A percentile compares a stretch with the other conserved stretches of the same genome.
These are phyloP conservation scores for Chenopodium suecicum DNA, from an alignment of 148 eudicot species.

Conservation along the genomic window DNA sequence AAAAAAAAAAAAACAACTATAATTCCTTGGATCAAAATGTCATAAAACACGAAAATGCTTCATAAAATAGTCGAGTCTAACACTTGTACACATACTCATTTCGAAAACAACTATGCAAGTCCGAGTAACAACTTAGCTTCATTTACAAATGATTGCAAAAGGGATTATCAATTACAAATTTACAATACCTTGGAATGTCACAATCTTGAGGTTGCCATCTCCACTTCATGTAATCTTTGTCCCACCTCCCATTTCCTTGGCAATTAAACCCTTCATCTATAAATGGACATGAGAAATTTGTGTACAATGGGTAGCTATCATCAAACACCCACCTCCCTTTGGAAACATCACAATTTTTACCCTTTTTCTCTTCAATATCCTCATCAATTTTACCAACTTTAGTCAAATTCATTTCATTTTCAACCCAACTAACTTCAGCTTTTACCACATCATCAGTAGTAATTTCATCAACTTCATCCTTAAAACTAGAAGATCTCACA, in stretches of 20 bases:
- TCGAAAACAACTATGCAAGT: background rate
- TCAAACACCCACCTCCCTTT: conserved; percentile 84
- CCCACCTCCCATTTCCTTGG: conserved; percentile 70
- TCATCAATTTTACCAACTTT: conserved; percentile 25
- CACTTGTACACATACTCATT: background rate
- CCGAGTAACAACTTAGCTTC: conserved; percentile 4
- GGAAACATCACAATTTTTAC: conserved; percentile 57
- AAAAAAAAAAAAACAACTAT: background rate
- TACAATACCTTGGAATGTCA: conserved; percentile 68
- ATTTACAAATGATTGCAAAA: background rate
- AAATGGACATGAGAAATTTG: conserved; percentile 67
- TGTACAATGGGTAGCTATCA: conserved; percentile 73
- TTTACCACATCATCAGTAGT: background rate
- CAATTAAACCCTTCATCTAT: conserved; percentile 96
- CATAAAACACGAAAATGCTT: background rate
- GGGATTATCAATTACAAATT: background rate
- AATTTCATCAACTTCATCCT: conserved; percentile 9
- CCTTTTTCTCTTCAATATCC: conserved; percentile 24
- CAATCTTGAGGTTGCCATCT: conserved; percentile 92
- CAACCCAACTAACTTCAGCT: background rate
- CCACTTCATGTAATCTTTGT: conserved; percentile 78
- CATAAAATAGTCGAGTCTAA: background rate
- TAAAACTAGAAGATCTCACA: conserved; percentile 12
- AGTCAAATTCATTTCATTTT: conserved; percentile 21
- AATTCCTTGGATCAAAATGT: background rate